Conservation (phyloP, 306 rosid genomes). For the Sphenostylis stenocarpa region DNA sequence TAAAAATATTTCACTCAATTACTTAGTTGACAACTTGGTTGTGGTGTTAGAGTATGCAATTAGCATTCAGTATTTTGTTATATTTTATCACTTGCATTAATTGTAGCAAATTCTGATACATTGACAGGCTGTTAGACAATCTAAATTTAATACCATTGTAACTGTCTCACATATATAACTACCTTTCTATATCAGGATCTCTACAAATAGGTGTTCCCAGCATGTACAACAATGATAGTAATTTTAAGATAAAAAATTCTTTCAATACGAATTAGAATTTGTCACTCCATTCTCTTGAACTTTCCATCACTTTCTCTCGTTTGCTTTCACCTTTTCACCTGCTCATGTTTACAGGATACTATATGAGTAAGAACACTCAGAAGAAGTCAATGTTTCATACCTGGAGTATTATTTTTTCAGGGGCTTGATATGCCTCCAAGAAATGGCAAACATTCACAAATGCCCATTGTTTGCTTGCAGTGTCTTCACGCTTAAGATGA, state of each 20-base stretch:
- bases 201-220: neutral
- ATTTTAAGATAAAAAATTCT: neutral
- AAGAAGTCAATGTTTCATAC: slow-evolving; percentile 40
- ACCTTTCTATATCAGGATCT: neutral
- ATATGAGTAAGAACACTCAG: neutral
- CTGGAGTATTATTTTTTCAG: slow-evolving; percentile 98
- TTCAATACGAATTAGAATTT: neutral
- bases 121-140: neutral
- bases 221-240: neutral
- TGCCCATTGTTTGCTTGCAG: slow-evolving; percentile 99
- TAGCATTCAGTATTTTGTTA: neutral
- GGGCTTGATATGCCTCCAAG: slow-evolving; percentile 99
- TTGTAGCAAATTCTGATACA: neutral
- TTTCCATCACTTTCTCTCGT: neutral
- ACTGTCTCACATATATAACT: neutral
- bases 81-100: neutral
- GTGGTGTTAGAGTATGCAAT: too few species aligned
- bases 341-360: slow-evolving; percentile 1
- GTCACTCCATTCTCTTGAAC: neutral
- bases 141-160: neutral
- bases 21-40: slow-evolving; percentile 14
- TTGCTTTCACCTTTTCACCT: neutral
- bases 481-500: slow-evolving; percentile 99
- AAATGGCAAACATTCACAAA: slow-evolving; percentile 99
- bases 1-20: neutral